Conservation (phyloP, 208 protist species). For the Novymonas esmeraldas region DNA sequence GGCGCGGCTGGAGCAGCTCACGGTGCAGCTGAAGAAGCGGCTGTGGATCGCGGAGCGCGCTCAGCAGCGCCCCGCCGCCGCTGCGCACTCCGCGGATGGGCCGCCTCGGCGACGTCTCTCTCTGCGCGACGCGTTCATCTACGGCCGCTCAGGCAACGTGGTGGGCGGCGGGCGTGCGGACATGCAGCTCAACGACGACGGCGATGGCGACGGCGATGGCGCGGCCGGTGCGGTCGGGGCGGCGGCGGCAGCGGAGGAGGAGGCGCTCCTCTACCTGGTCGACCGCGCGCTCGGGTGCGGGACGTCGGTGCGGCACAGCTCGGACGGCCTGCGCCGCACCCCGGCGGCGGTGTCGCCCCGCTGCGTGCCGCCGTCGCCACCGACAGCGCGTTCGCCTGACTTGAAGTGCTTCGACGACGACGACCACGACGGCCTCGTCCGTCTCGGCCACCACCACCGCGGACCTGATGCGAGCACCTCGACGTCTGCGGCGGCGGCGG, state of each 20-base stretch:
- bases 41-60: conserved; percentile 36
- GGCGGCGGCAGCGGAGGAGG: conserved; percentile 14
- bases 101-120: neutral
- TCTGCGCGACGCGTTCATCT: conserved; percentile 30
- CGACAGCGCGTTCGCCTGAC: neutral
- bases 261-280: conserved; percentile 29
- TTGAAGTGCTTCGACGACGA: conserved; percentile 22
- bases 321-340: too few species aligned
- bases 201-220: neutral
- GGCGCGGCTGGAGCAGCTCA: conserved; percentile 45
- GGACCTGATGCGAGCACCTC: neutral
- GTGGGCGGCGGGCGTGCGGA: neutral
- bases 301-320: neutral
- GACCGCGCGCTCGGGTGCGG: conserved; percentile 20
- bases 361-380: neutral
- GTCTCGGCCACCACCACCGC: too few species aligned
- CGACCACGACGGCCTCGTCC: neutral
- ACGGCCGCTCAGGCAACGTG: neutral
- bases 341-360: too few species aligned
- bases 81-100: too few species aligned
- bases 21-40: conserved; percentile 58
- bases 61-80: neutral
- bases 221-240: neutral
- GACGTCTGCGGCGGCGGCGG: neutral
- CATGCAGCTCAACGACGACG: neutral